A percentile compares a stretch with the other conserved stretches of the same genome.
Conservation (phyloP, 805 yeast genomes). For the Teunomyces lycoperdinae region DNA sequence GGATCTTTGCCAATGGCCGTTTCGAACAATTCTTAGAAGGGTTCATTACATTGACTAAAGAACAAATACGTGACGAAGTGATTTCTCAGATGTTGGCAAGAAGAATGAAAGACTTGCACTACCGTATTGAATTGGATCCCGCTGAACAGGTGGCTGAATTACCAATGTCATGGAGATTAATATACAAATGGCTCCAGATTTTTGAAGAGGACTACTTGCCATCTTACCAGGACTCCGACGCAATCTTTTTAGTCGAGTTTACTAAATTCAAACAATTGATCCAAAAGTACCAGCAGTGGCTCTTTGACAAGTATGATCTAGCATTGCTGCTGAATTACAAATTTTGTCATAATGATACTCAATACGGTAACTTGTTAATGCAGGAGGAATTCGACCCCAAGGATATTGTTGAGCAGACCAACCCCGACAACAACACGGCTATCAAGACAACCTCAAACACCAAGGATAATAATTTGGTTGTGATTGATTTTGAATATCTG, state of each 20-base stretch:
- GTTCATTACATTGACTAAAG: slow-evolving; percentile 70
- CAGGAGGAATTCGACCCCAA: slow-evolving; percentile 52
- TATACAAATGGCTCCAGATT: slow-evolving; percentile 66
- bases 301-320: slow-evolving; percentile 49
- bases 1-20: slow-evolving; percentile 89
- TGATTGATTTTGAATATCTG: slow-evolving; percentile 94
- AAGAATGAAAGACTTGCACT: slow-evolving; percentile 93
- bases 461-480: slow-evolving; percentile 61
- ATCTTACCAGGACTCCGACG: slow-evolving; percentile 29
- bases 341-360: slow-evolving; percentile 96
- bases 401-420: slow-evolving; percentile 23
- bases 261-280: slow-evolving; percentile 48
- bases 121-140: slow-evolving; percentile 62
- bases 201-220: slow-evolving; percentile 43
- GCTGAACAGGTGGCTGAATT: slow-evolving; percentile 53
- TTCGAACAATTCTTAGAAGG: slow-evolving; percentile 90
- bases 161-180: slow-evolving; percentile 67
- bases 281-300: slow-evolving; percentile 58
- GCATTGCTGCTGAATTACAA: slow-evolving; percentile 51
- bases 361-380: slow-evolving; percentile 87
- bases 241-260: slow-evolving; percentile 47
- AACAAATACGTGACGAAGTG: slow-evolving; percentile 71
- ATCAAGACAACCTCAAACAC: slow-evolving; percentile 29
- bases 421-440: neutral
- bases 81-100: slow-evolving; percentile 84